phyloP scores from a whole-genome alignment of 192 early-diverging fungal genomes.

The Rhizoclosmatium sp. region DNA sequence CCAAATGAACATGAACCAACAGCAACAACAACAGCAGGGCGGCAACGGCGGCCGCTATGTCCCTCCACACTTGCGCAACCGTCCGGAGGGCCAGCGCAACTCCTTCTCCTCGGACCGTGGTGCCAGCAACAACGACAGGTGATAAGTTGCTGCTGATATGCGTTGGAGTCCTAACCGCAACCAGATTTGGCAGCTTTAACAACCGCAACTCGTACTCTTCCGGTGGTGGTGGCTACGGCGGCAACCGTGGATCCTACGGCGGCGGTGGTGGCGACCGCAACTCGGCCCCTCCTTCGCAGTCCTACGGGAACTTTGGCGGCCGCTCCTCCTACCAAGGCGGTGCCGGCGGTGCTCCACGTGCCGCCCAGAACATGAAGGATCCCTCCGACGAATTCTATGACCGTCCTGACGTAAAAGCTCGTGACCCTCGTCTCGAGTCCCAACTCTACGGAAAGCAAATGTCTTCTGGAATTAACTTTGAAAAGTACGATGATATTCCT shows the following conservation, averaged over 20 bases:
- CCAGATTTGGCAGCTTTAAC: constrained; percentile 24
- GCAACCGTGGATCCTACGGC: background rate
- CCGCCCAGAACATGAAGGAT: constrained; percentile 42
- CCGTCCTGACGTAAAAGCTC: constrained; percentile 75
- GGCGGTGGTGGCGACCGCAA: background rate
- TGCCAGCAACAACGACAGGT: background rate
- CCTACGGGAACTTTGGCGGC: background rate
- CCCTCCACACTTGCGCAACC: constrained; percentile 33
- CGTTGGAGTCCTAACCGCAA: background rate
- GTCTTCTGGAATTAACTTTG: constrained; percentile 97
- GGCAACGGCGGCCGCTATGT: constrained; percentile 14
- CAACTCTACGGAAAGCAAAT: constrained; percentile 83
- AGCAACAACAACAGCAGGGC: no score
- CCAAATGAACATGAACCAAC: constrained; percentile 25
- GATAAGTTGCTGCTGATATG: background rate
- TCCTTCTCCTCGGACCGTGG: background rate
- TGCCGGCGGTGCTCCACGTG: background rate
- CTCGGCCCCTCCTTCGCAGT: background rate
- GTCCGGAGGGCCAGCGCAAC: background rate
- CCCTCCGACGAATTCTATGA: constrained; percentile 76
- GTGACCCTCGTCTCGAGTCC: constrained; percentile 79
- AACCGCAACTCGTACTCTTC: background rate
- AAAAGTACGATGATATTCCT: constrained; percentile 98
- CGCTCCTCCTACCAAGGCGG: constrained; percentile 20
- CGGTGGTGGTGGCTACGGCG: background rate